These are phyloP conservation scores for Globisporangium paddicum DNA, from an alignment of 352 stramenopile species.

Conservation along the genomic window DNA sequence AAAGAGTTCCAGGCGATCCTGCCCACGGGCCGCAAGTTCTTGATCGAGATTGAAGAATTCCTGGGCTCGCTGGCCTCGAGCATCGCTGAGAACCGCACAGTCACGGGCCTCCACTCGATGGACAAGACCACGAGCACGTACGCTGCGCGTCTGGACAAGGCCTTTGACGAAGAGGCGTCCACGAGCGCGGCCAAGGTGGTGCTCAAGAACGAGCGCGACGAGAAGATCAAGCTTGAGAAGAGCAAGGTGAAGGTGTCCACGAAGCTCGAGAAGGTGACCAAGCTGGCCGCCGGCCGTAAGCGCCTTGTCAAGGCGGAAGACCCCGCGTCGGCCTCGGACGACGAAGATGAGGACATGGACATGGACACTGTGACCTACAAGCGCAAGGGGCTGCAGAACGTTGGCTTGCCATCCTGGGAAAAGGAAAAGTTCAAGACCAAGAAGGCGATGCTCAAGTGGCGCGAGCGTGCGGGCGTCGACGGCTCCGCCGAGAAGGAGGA, in stretches of 20 bases:
- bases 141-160: slow-evolving; percentile 55
- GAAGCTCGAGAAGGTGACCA: slow-evolving; percentile 58
- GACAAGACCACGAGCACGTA: slow-evolving; percentile 64
- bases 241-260: slow-evolving; percentile 60
- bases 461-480: slow-evolving; percentile 37
- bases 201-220: slow-evolving; percentile 15
- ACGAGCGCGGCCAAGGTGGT: slow-evolving; percentile 14
- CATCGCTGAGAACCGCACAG: slow-evolving; percentile 47
- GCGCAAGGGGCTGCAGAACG: slow-evolving; percentile 54
- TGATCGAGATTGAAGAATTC: slow-evolving; percentile 88
- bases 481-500: slow-evolving; percentile 65
- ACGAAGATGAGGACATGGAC: slow-evolving; percentile 40
- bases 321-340: slow-evolving; percentile 2
- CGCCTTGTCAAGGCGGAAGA: slow-evolving; percentile 46
- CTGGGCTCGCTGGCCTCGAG: slow-evolving; percentile 58
- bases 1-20: slow-evolving; percentile 80
- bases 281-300: slow-evolving; percentile 31
- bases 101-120: slow-evolving; percentile 58
- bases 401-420: slow-evolving; percentile 57
- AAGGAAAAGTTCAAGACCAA: slow-evolving; percentile 49
- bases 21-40: slow-evolving; percentile 85
- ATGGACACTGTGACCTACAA: slow-evolving; percentile 61
- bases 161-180: slow-evolving; percentile 53
- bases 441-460: slow-evolving; percentile 47
- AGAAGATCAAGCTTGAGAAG: slow-evolving; percentile 34